Conservation (phyloP, 140 eudicot species). For the Senecio squalidus region DNA sequence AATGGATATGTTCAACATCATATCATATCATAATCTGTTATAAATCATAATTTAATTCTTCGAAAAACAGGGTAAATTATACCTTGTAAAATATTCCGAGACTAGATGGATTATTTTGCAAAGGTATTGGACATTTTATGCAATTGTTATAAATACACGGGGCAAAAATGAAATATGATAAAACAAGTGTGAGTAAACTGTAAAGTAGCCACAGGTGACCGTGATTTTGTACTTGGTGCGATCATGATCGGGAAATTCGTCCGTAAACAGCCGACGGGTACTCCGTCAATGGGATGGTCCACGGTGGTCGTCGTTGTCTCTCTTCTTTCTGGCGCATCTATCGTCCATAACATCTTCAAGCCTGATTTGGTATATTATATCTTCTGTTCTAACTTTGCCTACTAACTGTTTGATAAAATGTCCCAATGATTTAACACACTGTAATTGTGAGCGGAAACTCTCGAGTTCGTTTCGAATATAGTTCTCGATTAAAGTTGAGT, state of each 20-base stretch:
- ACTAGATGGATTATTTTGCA: neutral
- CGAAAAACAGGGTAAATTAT: no score
- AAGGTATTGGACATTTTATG: neutral
- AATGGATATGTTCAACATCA: no score
- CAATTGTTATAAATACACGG: neutral
- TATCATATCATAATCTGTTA: no score
- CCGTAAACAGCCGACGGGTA: constrained; percentile 60
- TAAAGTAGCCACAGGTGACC: neutral
- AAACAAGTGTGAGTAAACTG: neutral
- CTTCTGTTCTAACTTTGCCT: constrained; percentile 1
- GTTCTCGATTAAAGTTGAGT: no score
- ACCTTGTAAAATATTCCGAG: no score
- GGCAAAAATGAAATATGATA: neutral
- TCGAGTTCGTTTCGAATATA: no score
- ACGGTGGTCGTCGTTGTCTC: constrained; percentile 66
- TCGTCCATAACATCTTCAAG: constrained; percentile 79
- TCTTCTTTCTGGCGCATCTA: constrained; percentile 79
- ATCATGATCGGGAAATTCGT: constrained; percentile 70
- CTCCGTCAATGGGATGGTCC: constrained; percentile 86
- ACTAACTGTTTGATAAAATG: constrained; percentile 37
- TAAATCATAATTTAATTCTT: no score
- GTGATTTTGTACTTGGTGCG: constrained; percentile 15
- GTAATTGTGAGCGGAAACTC: no score
- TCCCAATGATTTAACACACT: constrained; percentile 13
- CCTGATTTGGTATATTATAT: constrained; percentile 73